Conservation (phyloP, 2,329 filamentous ascomycete genomes). For the Pseudomassariella vexata region DNA sequence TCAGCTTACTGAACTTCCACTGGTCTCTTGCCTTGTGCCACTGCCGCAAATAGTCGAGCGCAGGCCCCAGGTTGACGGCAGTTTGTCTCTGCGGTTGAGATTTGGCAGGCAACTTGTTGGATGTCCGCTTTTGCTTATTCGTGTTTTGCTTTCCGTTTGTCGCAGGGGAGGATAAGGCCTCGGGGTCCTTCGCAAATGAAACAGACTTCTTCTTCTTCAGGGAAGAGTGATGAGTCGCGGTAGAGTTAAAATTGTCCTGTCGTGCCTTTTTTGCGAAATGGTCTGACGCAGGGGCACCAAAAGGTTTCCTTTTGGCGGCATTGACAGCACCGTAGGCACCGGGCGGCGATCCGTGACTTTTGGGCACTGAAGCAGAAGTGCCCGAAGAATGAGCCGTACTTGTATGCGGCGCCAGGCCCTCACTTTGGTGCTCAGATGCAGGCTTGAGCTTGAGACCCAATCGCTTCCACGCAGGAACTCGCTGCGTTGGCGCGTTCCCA, state of each 20-base stretch:
- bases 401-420: conserved; percentile 22
- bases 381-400: conserved; percentile 10
- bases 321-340: conserved; percentile 1
- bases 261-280: conserved; percentile 23
- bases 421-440: conserved; percentile 24
- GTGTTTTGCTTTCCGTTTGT: conserved; percentile 15
- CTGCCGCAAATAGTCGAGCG: conserved; percentile 70
- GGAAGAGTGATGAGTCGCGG: conserved; percentile 20
- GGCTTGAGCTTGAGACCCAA: conserved; percentile 57
- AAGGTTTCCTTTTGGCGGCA: conserved; percentile 24
- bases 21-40: conserved; percentile 64
- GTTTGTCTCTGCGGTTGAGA: conserved; percentile 20
- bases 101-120: conserved; percentile 14
- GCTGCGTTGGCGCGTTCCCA: conserved; percentile 36
- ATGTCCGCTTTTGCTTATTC: conserved; percentile 27
- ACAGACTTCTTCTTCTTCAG: conserved; percentile 45
- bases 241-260: conserved; percentile 20
- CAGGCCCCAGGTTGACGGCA: conserved; percentile 50
- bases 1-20: conserved; percentile 97
- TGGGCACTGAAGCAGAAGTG: conserved; percentile 13
- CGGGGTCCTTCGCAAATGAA: conserved; percentile 27
- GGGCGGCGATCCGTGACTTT: conserved; percentile 6
- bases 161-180: conserved; percentile 10
- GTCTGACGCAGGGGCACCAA: conserved; percentile 22
- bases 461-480: conserved; percentile 55